Conservation (phyloP, 345 rosid genomes). For the Gossypium longicalyx region DNA sequence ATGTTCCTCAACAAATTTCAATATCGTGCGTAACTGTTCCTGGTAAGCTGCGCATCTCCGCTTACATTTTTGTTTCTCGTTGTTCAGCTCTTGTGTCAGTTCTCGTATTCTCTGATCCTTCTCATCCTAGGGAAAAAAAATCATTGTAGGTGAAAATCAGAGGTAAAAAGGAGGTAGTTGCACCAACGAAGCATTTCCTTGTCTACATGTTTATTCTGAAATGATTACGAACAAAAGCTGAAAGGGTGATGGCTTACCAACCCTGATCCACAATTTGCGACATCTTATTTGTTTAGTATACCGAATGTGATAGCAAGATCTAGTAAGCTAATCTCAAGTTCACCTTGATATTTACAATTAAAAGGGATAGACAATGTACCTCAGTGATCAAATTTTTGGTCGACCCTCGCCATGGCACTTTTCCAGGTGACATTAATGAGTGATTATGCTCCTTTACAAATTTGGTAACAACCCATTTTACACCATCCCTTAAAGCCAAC, state of each 20-base stretch:
- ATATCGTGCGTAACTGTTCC: constrained; percentile 29
- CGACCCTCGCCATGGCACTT: constrained; percentile 50
- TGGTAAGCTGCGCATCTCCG: constrained; percentile 36
- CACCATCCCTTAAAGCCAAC: constrained; percentile 40
- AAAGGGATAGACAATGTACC: constrained; percentile 21
- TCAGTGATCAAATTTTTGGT: constrained; percentile 33
- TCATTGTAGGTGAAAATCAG: background rate
- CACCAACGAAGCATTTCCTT: background rate
- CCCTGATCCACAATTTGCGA: background rate
- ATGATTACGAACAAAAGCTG: background rate
- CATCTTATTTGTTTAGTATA: background rate
- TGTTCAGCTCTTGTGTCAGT: constrained; percentile 39
- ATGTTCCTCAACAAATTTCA: constrained; percentile 44
- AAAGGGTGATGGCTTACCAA: background rate
- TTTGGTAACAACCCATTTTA: constrained; percentile 46
- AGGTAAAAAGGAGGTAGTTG: background rate
- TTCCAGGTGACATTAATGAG: constrained; percentile 35
- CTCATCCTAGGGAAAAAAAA: constrained; percentile 33
- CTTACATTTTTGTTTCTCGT: constrained; percentile 41
- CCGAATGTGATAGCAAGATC: background rate
- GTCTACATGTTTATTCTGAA: too few relatives aligned
- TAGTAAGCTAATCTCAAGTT: background rate
- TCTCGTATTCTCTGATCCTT: constrained; percentile 45
- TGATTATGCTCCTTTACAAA: constrained; percentile 42
- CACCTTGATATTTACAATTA: background rate